Base-by-base conservation (phyloP, 2,329 filamentous ascomycete genomes). In the Proliferodiscus dingleyae region DNA sequence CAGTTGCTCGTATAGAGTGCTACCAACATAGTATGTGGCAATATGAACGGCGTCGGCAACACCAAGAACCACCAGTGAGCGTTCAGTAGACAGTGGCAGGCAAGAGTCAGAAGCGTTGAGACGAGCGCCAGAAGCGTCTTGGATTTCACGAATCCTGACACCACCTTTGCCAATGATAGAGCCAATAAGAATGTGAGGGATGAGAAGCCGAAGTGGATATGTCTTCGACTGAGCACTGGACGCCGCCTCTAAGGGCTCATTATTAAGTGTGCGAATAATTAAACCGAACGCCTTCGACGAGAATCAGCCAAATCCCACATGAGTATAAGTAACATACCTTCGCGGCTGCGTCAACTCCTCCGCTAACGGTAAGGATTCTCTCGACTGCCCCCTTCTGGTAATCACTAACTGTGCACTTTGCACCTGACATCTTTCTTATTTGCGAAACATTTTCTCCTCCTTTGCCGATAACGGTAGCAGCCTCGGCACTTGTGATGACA, bases 41-140 rank as follows among this genome's bases (percentile, higher is more conserved):
- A 98, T 98, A 70, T 98, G 93, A 39, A 98, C 91, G 47, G 93
- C 91, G 71, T 98, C 93, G 43, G 93, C 93, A 47, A 98, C 93
- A 66, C 93, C 93, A 69, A 97, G 89, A 23, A 98, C 90, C 41
- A 98, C 91, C 39, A 98, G 80, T n/a, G 93, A 97, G 38, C 93
- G 87, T 71, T 98, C 93, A 49, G 89, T 95, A 15, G 93, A 98
- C 50, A 96, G 78, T 39, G 93, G 93, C 45, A 98, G 78, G 64
- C 90, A 95, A 4, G 89, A 85, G 66, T 97, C 93, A 5, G 93
- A 98, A 21, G 93, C 93, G 67, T 98, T 98, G 37, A 98, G 79
- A 52, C 94, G 86, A 43, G 93, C 93, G 50, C 94, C 94, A 13
- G 93, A 98, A 16, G 90, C 90, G 65, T 98, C 93, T 68, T 98